A percentile compares a stretch with the other conserved stretches of the same genome.
These are phyloP conservation scores for Periconia sp. DNA, from an alignment of 2,329 filamentous ascomycete species.

Conservation along the genomic window DNA sequence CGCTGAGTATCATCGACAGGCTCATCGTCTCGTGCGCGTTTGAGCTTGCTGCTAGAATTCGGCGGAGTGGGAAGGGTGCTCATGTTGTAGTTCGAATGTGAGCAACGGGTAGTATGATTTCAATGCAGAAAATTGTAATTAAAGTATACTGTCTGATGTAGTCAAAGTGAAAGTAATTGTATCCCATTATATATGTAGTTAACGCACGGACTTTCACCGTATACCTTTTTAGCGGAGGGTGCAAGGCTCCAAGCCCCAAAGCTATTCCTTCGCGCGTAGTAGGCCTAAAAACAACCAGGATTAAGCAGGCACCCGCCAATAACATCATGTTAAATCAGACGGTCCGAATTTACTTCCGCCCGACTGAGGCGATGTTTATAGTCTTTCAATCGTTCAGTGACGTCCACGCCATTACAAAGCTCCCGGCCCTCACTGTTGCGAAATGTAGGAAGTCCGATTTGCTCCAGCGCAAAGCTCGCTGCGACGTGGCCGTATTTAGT, in stretches of 20 bases:
- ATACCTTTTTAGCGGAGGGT: too few species aligned
- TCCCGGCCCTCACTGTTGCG: not conserved
- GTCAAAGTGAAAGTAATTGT: too few species aligned
- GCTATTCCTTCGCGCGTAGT: too few species aligned
- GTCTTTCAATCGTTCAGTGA: conserved; percentile 8
- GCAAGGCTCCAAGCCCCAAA: too few species aligned
- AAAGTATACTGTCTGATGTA: too few species aligned
- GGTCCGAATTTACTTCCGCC: not conserved
- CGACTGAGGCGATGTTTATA: conserved; percentile 10
- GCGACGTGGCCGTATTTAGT: conserved; percentile 18
- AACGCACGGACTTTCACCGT: too few species aligned
- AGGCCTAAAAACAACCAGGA: too few species aligned
- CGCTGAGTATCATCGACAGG: not conserved
- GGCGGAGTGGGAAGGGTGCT: too few species aligned
- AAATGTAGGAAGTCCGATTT: conserved; percentile 21
- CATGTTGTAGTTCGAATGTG: too few species aligned
- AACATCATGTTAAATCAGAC: not conserved
- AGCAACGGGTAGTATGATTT: too few species aligned
- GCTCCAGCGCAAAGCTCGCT: conserved; percentile 24
- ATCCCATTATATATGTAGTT: too few species aligned
- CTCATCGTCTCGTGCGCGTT: not conserved
- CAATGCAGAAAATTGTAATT: too few species aligned
- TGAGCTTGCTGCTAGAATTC: not conserved
- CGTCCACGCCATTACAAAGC: conserved; percentile 14
- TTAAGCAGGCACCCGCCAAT: not conserved